Conservation (phyloP, 129 eudicot genomes). For the Ambrosia artemisiifolia region DNA sequence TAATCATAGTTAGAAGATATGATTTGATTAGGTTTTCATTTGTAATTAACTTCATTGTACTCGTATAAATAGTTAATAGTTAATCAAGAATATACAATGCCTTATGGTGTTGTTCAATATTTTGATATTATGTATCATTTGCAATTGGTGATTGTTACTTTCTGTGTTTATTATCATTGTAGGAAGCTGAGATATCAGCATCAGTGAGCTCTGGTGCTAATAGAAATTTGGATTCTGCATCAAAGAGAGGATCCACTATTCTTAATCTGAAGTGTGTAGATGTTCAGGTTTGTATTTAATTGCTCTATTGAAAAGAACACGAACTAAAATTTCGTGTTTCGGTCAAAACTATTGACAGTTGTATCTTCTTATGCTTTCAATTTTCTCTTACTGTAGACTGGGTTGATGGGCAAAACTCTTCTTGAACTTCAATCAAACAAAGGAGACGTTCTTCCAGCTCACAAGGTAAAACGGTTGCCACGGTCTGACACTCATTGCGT, state of each 20-base stretch:
- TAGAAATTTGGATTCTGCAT: constrained; percentile 78
- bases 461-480: constrained; percentile 57
- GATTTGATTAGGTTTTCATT: no score
- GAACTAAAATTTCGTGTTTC: not conserved
- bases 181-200: constrained; percentile 95
- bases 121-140: not conserved
- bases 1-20: no score
- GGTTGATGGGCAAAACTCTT: constrained; percentile 90
- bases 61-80: no score
- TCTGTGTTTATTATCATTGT: constrained; percentile 13
- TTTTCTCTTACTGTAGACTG: constrained; percentile 51
- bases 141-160: not conserved
- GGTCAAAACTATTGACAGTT: not conserved
- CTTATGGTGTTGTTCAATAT: no score
- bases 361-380: not conserved
- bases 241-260: constrained; percentile 84
- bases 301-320: not conserved
- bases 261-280: constrained; percentile 93
- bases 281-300: constrained; percentile 62
- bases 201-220: constrained; percentile 73
- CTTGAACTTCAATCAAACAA: constrained; percentile 91
- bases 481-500: not conserved
- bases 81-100: no score
- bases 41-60: no score
- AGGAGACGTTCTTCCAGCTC: constrained; percentile 95